A percentile compares a stretch with the other conserved stretches of the same genome.
Conservation (phyloP, 2,329 filamentous ascomycete species). For the Ophiostoma fasciatum region DNA sequence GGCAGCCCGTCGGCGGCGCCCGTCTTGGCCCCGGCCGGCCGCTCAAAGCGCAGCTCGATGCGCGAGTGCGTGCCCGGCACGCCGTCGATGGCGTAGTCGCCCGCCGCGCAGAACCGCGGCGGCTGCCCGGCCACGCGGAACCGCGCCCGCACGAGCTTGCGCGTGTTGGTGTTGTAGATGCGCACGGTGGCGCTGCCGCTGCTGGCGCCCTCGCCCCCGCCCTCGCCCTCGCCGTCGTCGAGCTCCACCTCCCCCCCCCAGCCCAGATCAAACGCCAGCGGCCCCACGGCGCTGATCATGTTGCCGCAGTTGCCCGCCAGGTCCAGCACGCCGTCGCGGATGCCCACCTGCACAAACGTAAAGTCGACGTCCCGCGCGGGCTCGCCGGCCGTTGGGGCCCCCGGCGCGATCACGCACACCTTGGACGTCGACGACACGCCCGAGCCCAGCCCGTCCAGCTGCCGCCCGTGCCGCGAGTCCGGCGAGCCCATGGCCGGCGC, state of each 20-base stretch:
- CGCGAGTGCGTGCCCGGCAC: conserved; percentile 22
- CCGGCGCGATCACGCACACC: conserved; percentile 47
- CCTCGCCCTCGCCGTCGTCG: too few species aligned
- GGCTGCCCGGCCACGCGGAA: conserved; percentile 26
- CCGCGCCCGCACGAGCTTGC: conserved; percentile 31
- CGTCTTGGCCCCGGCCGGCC: conserved; percentile 26
- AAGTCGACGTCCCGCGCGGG: conserved; percentile 44
- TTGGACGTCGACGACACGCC: conserved; percentile 57
- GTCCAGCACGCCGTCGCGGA: conserved; percentile 46
- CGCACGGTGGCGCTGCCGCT: conserved; percentile 29
- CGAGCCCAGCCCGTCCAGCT: conserved; percentile 58
- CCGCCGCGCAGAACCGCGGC: conserved; percentile 16
- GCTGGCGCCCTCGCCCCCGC: not conserved
- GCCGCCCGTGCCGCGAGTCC: conserved; percentile 47
- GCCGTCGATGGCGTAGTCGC: conserved; percentile 25
- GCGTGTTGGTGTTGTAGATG: conserved; percentile 59
- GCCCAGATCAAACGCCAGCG: conserved; percentile 43
- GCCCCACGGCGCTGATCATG: conserved; percentile 53
- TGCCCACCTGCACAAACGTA: conserved; percentile 55
- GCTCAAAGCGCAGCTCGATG: conserved; percentile 23
- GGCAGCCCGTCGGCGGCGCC: conserved; percentile 21
- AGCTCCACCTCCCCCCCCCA: conserved; percentile 23
- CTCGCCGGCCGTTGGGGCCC: conserved; percentile 14
- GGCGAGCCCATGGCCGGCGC: conserved; percentile 43
- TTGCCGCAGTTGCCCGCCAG: conserved; percentile 63